phyloP scores from a whole-genome alignment of 1,284 basidiomycete genomes.

The Ganoderma sinense region DNA sequence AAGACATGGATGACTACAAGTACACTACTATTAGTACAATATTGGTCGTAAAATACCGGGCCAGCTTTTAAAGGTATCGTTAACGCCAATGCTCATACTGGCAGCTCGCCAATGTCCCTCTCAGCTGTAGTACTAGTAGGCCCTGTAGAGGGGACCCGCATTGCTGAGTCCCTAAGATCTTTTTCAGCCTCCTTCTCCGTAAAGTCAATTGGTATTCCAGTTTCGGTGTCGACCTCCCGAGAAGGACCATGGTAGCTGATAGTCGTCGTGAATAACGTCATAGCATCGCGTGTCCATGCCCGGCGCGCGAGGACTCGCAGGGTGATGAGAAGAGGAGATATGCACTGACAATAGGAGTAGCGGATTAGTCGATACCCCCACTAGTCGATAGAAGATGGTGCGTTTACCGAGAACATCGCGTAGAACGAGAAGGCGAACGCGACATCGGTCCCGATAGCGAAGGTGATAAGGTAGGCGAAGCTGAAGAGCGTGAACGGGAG shows the following conservation, averaged over 20 bases:
- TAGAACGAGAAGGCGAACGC: slow-evolving; percentile 31
- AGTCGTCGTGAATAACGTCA: slow-evolving; percentile 26
- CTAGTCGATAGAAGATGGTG: not conserved
- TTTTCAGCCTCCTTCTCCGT: slow-evolving; percentile 2
- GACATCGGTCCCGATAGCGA: slow-evolving; percentile 28
- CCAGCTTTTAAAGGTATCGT: not conserved
- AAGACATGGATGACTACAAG: not conserved
- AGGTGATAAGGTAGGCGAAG: slow-evolving; percentile 27
- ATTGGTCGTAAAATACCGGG: not conserved
- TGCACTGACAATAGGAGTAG: slow-evolving; percentile 26
- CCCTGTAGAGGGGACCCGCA: not conserved
- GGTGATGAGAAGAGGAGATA: slow-evolving; percentile 45
- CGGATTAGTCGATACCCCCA: not conserved
- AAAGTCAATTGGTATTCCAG: not conserved
- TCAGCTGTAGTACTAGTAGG: not conserved
- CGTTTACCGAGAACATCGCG: slow-evolving; percentile 32
- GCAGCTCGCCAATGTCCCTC: slow-evolving; percentile 2
- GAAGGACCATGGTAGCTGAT: slow-evolving; percentile 26
- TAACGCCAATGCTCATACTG: not conserved
- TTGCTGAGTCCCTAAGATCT: not conserved
- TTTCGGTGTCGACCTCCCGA: slow-evolving; percentile 16
- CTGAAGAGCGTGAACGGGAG: slow-evolving; percentile 32
- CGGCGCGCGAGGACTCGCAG: slow-evolving; percentile 40
- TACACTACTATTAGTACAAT: not conserved
- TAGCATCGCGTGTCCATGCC: slow-evolving; percentile 37